These are phyloP conservation scores for Umbilicus rupestris DNA, from an alignment of 164 flowering plant species.

Conservation along the genomic window DNA sequence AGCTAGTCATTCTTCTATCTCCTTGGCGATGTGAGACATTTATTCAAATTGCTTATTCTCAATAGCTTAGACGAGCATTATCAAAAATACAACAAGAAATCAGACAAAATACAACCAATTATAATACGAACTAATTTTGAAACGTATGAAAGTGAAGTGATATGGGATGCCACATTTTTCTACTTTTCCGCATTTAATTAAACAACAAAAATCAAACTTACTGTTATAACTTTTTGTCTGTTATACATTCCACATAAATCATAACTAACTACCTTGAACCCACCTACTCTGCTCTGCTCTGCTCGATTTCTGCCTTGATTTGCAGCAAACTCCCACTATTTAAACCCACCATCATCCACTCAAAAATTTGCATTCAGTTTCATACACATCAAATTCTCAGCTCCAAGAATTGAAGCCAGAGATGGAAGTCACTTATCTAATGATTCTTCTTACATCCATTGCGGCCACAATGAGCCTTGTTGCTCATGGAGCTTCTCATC, in stretches of 20 bases:
- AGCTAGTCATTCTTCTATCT: too few species aligned
- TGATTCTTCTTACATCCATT: constrained; percentile 10
- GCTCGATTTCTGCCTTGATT: background rate
- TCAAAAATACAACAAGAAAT: too few species aligned
- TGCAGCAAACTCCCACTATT: constrained; percentile 1
- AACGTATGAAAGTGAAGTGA: too few species aligned
- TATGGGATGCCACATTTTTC: too few species aligned
- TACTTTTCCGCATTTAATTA: too few species aligned
- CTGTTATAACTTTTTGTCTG: constrained; percentile 2
- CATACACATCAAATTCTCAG: background rate
- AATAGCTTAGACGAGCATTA: too few species aligned
- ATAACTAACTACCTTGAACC: background rate
- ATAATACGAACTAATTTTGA: too few species aligned
- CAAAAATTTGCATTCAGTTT: background rate
- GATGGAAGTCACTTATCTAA: constrained; percentile 1
- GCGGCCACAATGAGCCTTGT: constrained; percentile 10
- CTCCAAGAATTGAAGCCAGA: background rate
- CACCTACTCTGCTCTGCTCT: background rate
- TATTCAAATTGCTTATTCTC: too few species aligned
- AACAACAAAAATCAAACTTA: background rate
- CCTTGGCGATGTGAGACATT: too few species aligned
- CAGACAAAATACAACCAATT: too few species aligned
- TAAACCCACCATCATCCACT: background rate
- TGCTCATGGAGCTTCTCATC: constrained; percentile 31
- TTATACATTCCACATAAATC: background rate